Conservation (phyloP, 225 moss, liverwort and hornwort species). For the Physcomitrellopsis africana region DNA sequence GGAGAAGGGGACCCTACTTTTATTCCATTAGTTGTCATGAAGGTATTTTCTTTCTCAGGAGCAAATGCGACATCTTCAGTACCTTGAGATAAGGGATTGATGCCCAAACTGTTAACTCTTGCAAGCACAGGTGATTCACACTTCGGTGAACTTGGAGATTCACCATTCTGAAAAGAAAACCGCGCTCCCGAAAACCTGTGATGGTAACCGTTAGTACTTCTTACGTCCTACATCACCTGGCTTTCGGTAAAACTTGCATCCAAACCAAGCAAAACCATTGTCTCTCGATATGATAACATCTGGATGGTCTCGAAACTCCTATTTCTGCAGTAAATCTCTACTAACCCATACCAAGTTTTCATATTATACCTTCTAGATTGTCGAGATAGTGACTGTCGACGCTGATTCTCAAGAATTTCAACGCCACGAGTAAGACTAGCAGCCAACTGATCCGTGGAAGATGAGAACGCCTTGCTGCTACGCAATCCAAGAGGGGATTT, state of each 20-base stretch:
- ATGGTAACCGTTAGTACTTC: not conserved
- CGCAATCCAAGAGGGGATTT: conserved; percentile 40
- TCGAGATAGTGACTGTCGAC: conserved; percentile 47
- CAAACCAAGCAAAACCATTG: too few relatives aligned
- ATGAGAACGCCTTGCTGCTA: conserved; percentile 57
- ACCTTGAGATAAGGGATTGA: conserved; percentile 27
- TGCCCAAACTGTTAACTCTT: conserved; percentile 48
- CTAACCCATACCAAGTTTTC: not conserved
- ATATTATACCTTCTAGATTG: conserved; percentile 44
- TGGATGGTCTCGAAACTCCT: too few relatives aligned
- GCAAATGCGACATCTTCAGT: conserved; percentile 26
- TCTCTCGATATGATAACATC: too few relatives aligned
- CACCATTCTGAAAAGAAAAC: conserved; percentile 59
- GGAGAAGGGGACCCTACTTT: conserved; percentile 3
- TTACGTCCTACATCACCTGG: not conserved
- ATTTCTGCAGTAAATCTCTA: not conserved
- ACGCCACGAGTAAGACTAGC: conserved; percentile 82
- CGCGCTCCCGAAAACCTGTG: conserved; percentile 58
- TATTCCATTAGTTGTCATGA: too few relatives aligned
- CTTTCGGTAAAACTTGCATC: too few relatives aligned
- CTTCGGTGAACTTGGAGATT: conserved; percentile 39
- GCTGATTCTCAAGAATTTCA: conserved; percentile 78
- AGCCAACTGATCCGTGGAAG: conserved; percentile 76
- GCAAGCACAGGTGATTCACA: conserved; percentile 37
- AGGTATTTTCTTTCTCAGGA: conserved; percentile 14